Evolutionary conservation across 768 basidiomycete species (phyloP).

Genomic region (Paxillus rubicundulus): DNA sequence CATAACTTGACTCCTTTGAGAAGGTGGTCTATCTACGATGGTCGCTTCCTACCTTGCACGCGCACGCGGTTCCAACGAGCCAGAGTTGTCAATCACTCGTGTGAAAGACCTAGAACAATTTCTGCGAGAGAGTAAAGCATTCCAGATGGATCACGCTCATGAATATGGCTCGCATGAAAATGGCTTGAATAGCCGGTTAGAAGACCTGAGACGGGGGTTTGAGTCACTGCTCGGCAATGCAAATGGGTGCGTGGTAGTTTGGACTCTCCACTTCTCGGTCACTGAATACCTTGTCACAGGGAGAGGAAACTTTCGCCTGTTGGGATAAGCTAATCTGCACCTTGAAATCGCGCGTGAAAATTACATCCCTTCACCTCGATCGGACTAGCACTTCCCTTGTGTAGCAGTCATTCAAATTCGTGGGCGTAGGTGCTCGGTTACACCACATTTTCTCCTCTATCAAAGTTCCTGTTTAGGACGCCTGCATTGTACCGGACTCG

Average conservation of each 20-base stretch:
- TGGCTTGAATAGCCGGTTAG: slow-evolving; percentile 8
- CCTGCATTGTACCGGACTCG: too few relatives aligned
- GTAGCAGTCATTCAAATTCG: background rate
- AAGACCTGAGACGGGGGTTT: slow-evolving; percentile 19
- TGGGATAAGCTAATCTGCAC: slow-evolving; percentile 4
- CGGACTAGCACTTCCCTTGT: too few relatives aligned
- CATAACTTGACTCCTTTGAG: background rate
- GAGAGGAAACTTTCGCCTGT: slow-evolving; percentile 18
- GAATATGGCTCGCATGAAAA: slow-evolving; percentile 13
- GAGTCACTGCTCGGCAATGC: slow-evolving; percentile 30
- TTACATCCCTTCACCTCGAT: too few relatives aligned
- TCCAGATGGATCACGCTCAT: slow-evolving; percentile 56
- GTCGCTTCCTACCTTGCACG: slow-evolving; percentile 73
- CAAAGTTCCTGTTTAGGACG: too few relatives aligned
- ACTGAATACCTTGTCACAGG: slow-evolving; percentile 11
- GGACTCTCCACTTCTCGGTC: background rate
- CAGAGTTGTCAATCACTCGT: slow-evolving; percentile 56
- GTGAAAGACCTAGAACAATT: slow-evolving; percentile 65
- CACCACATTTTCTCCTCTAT: too few relatives aligned
- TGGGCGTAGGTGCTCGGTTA: too few relatives aligned
- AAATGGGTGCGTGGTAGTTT: slow-evolving; percentile 17
- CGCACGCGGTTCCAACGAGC: slow-evolving; percentile 66
- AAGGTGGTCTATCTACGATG: slow-evolving; percentile 65
- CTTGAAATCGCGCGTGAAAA: background rate
- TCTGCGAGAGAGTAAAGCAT: slow-evolving; percentile 58